Base-by-base conservation (phyloP, 257 asterid species). In the Mentha longifolia region DNA sequence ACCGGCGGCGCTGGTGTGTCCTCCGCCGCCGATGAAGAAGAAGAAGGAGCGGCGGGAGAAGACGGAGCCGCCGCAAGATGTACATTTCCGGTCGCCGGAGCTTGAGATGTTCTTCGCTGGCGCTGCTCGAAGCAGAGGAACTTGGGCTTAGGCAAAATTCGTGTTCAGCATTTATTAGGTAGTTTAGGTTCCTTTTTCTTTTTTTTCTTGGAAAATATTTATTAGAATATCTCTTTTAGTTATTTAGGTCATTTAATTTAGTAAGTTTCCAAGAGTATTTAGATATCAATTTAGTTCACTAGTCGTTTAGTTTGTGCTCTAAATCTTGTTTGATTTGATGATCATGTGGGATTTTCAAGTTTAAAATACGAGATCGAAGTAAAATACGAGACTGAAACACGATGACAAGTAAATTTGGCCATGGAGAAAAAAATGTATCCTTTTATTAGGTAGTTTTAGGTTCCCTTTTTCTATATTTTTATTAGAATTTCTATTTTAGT, bases 1-100 rank as follows among this genome's bases (percentile, higher is more conserved):
- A 66, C 92, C 90, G 59, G 71, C 77, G 55, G 65, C 75, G 3
- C 20, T 31, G 58, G 86, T 76, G 42, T 89, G 95, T 69, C 95
- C 96, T 2, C 89, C 90, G 17, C 92, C 95, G 61, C 89, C 96
- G 1, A 80, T 78, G 84, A 85, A 87, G 88, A 86, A 78, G 61
- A 68, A 50, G 0, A 65, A 66, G 45, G 55, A 52, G 58, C 70
- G 61, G 55, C 35, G 41, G 47, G 80, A 70, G 73, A 42, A 41
- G 74, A 41, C 43, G 16, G 71, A 73, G 57, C 78, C 73, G 33
- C 87, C 84, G 13, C 76, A 68, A 74, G 75, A 78, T 30, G 87
- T 79, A 0, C 85, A 65, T 61, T 86, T 86, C 63, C 85, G 52
- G 70, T 76, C 92, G 49, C 90, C 88, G 73, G 93, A 84, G 74